Base-by-base conservation (phyloP, 345 rosid species). In the Acer negundo region DNA sequence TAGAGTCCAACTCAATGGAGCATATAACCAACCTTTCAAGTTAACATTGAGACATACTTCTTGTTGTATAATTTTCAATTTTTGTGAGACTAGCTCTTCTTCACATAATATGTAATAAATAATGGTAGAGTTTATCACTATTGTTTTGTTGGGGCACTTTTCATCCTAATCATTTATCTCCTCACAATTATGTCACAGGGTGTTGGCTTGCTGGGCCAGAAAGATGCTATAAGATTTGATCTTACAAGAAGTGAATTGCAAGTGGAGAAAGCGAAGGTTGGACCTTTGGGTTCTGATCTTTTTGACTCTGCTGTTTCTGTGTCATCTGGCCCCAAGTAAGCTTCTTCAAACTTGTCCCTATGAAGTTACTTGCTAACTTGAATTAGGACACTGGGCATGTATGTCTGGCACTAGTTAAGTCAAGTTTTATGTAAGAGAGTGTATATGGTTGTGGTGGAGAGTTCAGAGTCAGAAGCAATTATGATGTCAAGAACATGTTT, bases 271-370 rank as follows among this genome's bases (percentile, higher is more conserved):
- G 88, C 93, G 76, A 96, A 92, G 87, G 98, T 96, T 82, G 98
- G 98, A 67, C 99, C 99, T 75, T 85, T 96, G 74, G 94, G 96
- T 79, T 85, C 90, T 59, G 80, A 59, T 65, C 87, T 92, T 82
- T 94, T 94, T 82, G 98, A 93, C 83, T 96, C 99, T 74, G 97
- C 97, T 77, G 88, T 96, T 73, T 85, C 92, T 63, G 74, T 96
- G 81, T 92, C 92, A 44, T 87, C 89, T 73, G 92, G 92, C 75
- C 74, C 87, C 1, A 78, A 88, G 98, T 87, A 66, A 79, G 80
- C 82, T 81, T 88, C 82, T 80, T 24, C 47, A 23, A 67, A 73
- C 67, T 72, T 56, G 20, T 73, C 64, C 55, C 35, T 15, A 4
- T 44, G 22, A 10, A 61, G 15, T 68, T 58, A 13, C 31, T 76